Base-by-base conservation (phyloP, 2,329 filamentous ascomycete species). In the Fusarium hainanense region DNA sequence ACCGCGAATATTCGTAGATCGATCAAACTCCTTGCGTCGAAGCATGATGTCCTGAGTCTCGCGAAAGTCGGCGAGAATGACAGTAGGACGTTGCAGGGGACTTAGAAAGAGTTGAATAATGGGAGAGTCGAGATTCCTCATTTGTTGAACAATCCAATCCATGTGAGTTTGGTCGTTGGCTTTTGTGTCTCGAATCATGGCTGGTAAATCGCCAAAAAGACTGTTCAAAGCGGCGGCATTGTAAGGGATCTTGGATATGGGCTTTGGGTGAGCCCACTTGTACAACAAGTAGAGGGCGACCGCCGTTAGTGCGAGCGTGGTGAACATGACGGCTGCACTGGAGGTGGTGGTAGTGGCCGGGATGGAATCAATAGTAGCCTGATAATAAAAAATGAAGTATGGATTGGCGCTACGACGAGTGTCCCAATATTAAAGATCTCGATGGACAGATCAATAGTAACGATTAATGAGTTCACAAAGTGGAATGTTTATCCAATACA, bases 41-140 rank as follows among this genome's bases (percentile, higher is more conserved):
- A 50, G 30, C 30, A 12, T 12, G 14, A 50, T 50, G 34, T 50
- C 48, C 13, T 50, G 21, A 4, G 48, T 50, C 14, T 50, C 16
- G 12, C 30, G 30, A 37, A 50, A 50, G 30, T 50, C 48, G 16
- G 30, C 48, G 14, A 50, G 8, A 30, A 50, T 25, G 12, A 50
- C 30, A 2, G 7, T 8, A 1, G 48, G 21, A 16, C 21, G 32
- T 1, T 25, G 11, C 5, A 50, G 1, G 0, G 30, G 48, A 1
- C 6, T 50, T 14, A 50, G 30, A 37, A 50, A 37, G 3, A 50
- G 14, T n/a, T 37, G 21, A 5, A 50, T 37, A 6, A 50, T 50
- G 3, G 48, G 12, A 0, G 48, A 37, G 18, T 50, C 12, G 2
- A 25, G 48, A 8, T 50, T 37, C 21, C 34, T 50, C 48, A 50